Conservation (phyloP, 192 early-diverging fungal genomes). For the Dimargaris cristalligena region DNA sequence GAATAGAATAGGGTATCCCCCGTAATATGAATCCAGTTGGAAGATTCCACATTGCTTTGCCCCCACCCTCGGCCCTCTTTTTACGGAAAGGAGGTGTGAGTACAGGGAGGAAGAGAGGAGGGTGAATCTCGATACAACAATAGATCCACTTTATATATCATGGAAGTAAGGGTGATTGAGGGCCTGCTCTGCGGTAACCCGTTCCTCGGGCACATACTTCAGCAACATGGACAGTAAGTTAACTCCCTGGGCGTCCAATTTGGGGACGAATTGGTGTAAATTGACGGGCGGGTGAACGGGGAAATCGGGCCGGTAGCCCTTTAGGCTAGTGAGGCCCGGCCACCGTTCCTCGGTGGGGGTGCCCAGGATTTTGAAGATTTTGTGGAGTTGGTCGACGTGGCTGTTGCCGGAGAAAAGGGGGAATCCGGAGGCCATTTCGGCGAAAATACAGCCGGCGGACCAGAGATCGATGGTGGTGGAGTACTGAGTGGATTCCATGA, state of each 20-base stretch:
- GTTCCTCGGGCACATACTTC: conserved; percentile 60
- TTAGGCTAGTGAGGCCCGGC: conserved; percentile 72
- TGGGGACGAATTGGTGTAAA: conserved; percentile 61
- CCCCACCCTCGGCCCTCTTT: too few relatives aligned
- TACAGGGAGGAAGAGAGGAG: too few relatives aligned
- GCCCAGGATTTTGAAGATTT: conserved; percentile 83
- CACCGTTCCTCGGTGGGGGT: conserved; percentile 67
- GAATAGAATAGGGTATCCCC: too few relatives aligned
- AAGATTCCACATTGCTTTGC: too few relatives aligned
- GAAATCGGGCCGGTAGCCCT: conserved; percentile 73
- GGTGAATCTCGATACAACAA: too few relatives aligned
- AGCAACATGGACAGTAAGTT: conserved; percentile 64
- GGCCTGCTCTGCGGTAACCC: conserved; percentile 63
- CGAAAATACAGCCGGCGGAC: conserved; percentile 80
- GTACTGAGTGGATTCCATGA: conserved; percentile 78
- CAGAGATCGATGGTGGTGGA: conserved; percentile 77
- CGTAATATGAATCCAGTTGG: too few relatives aligned
- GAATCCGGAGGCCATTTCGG: conserved; percentile 75
- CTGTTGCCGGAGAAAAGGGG: conserved; percentile 87
- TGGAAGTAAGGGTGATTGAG: conserved; percentile 36
- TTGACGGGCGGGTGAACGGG: conserved; percentile 51
- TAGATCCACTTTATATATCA: too few relatives aligned
- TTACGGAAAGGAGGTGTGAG: too few relatives aligned
- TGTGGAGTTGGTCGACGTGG: conserved; percentile 65
- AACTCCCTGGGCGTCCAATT: conserved; percentile 68